These are phyloP conservation scores for Ambrosia trifida DNA, from an alignment of 129 eudicot species.

Conservation along the genomic window DNA sequence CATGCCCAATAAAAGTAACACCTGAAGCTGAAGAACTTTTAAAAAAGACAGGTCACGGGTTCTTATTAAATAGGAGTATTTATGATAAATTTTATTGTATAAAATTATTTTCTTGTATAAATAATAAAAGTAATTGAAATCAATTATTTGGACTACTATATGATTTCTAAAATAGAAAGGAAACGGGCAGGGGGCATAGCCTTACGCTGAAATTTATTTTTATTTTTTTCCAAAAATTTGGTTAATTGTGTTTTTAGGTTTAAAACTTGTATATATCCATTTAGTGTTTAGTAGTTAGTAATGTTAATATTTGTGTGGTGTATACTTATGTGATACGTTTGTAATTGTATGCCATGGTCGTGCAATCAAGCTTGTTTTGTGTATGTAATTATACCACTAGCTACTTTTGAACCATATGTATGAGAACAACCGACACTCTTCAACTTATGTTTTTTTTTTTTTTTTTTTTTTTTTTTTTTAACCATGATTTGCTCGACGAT, in stretches of 20 bases:
- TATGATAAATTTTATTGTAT: not conserved
- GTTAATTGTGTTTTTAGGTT: not conserved
- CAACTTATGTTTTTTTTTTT: too few species aligned
- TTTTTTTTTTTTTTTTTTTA: too few species aligned
- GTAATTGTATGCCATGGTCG: not conserved
- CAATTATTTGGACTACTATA: too few species aligned
- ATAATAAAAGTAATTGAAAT: too few species aligned
- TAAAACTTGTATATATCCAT: too few species aligned
- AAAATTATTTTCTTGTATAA: too few species aligned
- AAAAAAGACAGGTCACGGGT: not conserved
- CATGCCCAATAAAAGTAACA: conserved; percentile 4
- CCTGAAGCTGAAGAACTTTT: not conserved
- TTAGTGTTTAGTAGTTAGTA: too few species aligned
- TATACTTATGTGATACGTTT: not conserved
- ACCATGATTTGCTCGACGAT: not conserved
- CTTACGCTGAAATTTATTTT: too few species aligned
- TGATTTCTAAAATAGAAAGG: too few species aligned
- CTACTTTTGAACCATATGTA: not conserved
- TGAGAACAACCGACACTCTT: not conserved
- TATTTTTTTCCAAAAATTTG: too few species aligned
- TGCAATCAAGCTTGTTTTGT: not conserved
- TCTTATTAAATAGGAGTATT: not conserved
- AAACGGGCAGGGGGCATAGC: too few species aligned
- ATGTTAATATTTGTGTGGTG: too few species aligned
- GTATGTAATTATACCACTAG: not conserved